Evolutionary conservation across 2,329 filamentous ascomycete genomes (phyloP).

Genomic region (Paraconiothyrium sp.): DNA sequence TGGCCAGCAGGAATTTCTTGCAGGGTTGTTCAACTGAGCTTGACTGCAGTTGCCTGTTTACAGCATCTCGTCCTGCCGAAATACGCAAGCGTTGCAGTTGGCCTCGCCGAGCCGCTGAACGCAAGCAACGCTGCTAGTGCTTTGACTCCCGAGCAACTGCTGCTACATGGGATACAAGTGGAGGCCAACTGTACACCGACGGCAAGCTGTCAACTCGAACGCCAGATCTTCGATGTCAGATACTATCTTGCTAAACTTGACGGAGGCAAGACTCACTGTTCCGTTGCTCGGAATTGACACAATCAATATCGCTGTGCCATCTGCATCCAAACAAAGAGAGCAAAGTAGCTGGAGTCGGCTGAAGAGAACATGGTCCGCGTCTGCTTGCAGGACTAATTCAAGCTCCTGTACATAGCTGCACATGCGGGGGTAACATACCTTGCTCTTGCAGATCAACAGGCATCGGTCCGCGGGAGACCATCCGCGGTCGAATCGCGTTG

Average conservation of each 20-base stretch:
- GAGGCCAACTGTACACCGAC: slow-evolving; percentile 29
- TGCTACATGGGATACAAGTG: slow-evolving; percentile 24
- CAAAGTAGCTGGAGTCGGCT: slow-evolving; percentile 47
- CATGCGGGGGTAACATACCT: slow-evolving; percentile 42
- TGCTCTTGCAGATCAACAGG: slow-evolving; percentile 49
- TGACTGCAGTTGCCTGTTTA: slow-evolving; percentile 23
- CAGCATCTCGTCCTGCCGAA: background rate
- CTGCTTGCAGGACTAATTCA: slow-evolving; percentile 42
- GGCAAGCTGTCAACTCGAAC: slow-evolving; percentile 31
- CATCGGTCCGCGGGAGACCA: slow-evolving; percentile 43
- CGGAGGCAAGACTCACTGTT: slow-evolving; percentile 26
- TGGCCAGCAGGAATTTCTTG: slow-evolving; percentile 33
- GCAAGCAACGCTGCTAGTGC: slow-evolving; percentile 15
- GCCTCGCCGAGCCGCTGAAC: slow-evolving; percentile 19
- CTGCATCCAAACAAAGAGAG: slow-evolving; percentile 27
- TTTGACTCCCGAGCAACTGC: slow-evolving; percentile 24
- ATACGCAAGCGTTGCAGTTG: slow-evolving; percentile 10
- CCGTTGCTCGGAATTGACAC: slow-evolving; percentile 36
- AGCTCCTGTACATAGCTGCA: slow-evolving; percentile 38
- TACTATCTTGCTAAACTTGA: slow-evolving; percentile 17
- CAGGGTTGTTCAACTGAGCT: slow-evolving; percentile 15
- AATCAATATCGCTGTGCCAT: slow-evolving; percentile 44
- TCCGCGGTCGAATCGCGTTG: slow-evolving; percentile 43
- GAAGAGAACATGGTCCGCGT: slow-evolving; percentile 45
- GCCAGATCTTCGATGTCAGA: slow-evolving; percentile 35